Conservation (phyloP, 176 grass and related monocot genomes). For the Saccharum spontaneum region DNA sequence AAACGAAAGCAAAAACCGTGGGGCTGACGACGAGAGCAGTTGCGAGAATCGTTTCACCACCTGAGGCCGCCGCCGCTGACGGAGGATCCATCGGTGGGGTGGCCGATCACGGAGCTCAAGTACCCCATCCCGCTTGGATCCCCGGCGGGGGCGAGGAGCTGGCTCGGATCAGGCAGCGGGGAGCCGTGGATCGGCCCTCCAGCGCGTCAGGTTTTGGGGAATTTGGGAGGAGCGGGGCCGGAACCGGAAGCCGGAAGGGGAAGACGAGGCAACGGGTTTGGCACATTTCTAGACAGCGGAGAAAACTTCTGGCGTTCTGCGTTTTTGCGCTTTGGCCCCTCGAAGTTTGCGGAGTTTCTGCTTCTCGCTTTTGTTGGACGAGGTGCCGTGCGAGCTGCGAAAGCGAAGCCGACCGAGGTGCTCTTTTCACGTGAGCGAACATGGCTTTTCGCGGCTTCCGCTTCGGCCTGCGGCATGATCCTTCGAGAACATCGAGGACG, state of each 20-base stretch:
- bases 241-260: not conserved
- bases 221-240: slow-evolving; percentile 13
- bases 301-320: not conserved
- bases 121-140: slow-evolving; percentile 47
- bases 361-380: not conserved
- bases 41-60: slow-evolving; percentile 3
- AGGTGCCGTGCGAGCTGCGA: slow-evolving; percentile 27
- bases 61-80: slow-evolving; percentile 63
- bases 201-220: slow-evolving; percentile 5
- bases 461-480: not conserved
- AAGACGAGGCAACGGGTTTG: not conserved
- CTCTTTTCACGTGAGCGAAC: slow-evolving; percentile 23
- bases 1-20: not conserved
- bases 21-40: too few species aligned
- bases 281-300: slow-evolving; percentile 33
- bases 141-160: not conserved
- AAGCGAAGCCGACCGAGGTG: not conserved
- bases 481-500: slow-evolving; percentile 37
- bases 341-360: not conserved
- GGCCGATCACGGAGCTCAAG: slow-evolving; percentile 56
- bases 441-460: not conserved
- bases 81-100: slow-evolving; percentile 55
- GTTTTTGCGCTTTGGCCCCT: slow-evolving; percentile 16
- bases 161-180: not conserved
- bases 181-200: not conserved